Evolutionary conservation across 352 stramenopile genomes (phyloP).

Genomic region (Phytophthora constricta): DNA sequence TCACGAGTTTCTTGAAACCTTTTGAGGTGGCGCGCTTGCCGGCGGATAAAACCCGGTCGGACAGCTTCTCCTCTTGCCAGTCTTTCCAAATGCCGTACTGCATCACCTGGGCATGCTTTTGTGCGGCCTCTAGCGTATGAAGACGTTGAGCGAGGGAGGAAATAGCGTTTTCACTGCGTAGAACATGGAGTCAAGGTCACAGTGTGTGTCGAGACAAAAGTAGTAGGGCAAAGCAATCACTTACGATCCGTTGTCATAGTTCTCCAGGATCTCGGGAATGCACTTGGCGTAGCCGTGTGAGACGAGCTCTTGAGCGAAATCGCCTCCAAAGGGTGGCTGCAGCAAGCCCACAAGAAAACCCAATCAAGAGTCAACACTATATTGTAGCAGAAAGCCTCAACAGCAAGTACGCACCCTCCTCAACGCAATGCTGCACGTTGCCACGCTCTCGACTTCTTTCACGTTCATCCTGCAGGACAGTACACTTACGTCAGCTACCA

Average conservation of each 20-base stretch:
- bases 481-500: constrained; percentile 5
- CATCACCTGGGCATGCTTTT: constrained; percentile 80
- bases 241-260: constrained; percentile 72
- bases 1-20: constrained; percentile 51
- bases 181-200: background rate
- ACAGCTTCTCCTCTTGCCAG: constrained; percentile 76
- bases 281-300: constrained; percentile 68
- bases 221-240: constrained; percentile 11
- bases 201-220: background rate
- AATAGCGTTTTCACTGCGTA: constrained; percentile 22
- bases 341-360: background rate
- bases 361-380: background rate
- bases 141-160: constrained; percentile 50
- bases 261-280: constrained; percentile 60
- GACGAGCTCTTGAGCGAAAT: constrained; percentile 71
- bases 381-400: background rate
- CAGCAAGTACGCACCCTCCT: constrained; percentile 42
- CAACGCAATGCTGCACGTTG: constrained; percentile 62
- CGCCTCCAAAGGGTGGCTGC: constrained; percentile 54
- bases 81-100: constrained; percentile 84
- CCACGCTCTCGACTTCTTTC: constrained; percentile 41
- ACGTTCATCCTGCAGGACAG: constrained; percentile 25
- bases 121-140: constrained; percentile 53
- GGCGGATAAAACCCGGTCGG: constrained; percentile 64
- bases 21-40: constrained; percentile 63